Evolutionary conservation across 306 rosid genomes (phyloP).

Genomic region (Vigna reflexopilosa): DNA sequence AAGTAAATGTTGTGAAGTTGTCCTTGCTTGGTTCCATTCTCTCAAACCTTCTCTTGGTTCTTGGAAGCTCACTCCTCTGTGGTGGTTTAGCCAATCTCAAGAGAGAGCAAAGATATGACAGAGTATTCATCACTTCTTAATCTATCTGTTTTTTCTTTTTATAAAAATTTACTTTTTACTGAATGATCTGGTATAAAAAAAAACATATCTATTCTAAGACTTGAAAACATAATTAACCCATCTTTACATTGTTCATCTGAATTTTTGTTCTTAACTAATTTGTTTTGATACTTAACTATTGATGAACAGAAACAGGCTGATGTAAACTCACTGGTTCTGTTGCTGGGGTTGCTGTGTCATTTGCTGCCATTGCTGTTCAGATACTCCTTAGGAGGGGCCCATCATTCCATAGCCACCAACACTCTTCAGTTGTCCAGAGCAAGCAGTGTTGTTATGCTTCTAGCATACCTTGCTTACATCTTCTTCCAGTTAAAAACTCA

Average conservation of each 20-base stretch:
- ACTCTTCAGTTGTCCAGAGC: slow-evolving; percentile 89
- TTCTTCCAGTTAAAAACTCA: slow-evolving; percentile 93
- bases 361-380: slow-evolving; percentile 77
- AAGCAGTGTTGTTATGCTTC: slow-evolving; percentile 82
- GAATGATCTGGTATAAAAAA: no score
- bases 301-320: slow-evolving; percentile 85
- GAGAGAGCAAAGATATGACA: slow-evolving; percentile 76
- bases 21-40: slow-evolving; percentile 92
- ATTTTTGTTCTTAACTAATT: background rate
- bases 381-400: slow-evolving; percentile 46
- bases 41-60: slow-evolving; percentile 92
- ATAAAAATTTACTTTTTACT: no score
- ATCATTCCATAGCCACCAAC: slow-evolving; percentile 36
- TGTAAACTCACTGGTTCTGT: slow-evolving; percentile 72
- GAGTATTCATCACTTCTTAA: slow-evolving; percentile 50
- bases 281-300: slow-evolving; percentile 1
- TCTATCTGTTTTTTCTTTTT: background rate
- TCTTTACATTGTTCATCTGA: no score
- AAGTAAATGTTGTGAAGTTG: slow-evolving; percentile 81
- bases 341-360: slow-evolving; percentile 85
- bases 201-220: no score
- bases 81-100: slow-evolving; percentile 80
- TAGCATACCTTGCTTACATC: slow-evolving; percentile 76
- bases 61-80: slow-evolving; percentile 88
- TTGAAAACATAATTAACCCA: no score